Conservation (phyloP, 2,329 filamentous ascomycete genomes). For the Colletotrichum limetticola region DNA sequence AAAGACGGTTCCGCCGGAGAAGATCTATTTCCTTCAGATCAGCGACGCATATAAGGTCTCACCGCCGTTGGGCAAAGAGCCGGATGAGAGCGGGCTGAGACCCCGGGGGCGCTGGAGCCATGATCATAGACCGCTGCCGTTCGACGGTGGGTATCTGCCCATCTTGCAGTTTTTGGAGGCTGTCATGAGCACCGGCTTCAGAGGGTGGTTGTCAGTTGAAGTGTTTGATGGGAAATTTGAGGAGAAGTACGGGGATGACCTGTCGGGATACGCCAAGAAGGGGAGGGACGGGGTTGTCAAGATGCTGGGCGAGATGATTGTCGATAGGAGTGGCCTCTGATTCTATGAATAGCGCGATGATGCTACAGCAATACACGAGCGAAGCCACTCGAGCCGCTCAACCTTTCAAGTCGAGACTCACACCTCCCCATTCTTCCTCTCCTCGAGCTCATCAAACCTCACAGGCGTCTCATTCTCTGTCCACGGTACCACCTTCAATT, state of each 20-base stretch:
- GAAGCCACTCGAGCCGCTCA: background rate
- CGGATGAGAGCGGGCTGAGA: slow-evolving; percentile 62
- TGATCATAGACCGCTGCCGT: slow-evolving; percentile 75
- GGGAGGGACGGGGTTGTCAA: slow-evolving; percentile 31
- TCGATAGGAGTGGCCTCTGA: slow-evolving; percentile 1
- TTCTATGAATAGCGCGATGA: too few species aligned
- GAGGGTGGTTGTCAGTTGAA: slow-evolving; percentile 75
- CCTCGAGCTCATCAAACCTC: background rate
- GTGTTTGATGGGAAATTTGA: slow-evolving; percentile 54
- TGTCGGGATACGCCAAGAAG: slow-evolving; percentile 41
- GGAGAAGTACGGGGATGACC: slow-evolving; percentile 44
- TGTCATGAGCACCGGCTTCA: slow-evolving; percentile 74
- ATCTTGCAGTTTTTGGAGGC: slow-evolving; percentile 72
- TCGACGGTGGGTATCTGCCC: slow-evolving; percentile 76
- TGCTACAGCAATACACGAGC: background rate
- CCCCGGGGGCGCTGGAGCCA: slow-evolving; percentile 78
- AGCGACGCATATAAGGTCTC: slow-evolving; percentile 77
- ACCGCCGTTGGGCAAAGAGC: slow-evolving; percentile 62
- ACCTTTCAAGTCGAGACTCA: too few species aligned
- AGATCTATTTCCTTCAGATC: slow-evolving; percentile 81
- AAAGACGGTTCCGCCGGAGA: slow-evolving; percentile 69
- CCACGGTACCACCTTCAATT: slow-evolving; percentile 43
- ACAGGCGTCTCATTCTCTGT: slow-evolving; percentile 10
- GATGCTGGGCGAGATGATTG: slow-evolving; percentile 27
- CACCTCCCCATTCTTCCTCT: background rate